phyloP scores from a whole-genome alignment of 192 early-diverging fungal species.

The Funneliformis mosseae region DNA sequence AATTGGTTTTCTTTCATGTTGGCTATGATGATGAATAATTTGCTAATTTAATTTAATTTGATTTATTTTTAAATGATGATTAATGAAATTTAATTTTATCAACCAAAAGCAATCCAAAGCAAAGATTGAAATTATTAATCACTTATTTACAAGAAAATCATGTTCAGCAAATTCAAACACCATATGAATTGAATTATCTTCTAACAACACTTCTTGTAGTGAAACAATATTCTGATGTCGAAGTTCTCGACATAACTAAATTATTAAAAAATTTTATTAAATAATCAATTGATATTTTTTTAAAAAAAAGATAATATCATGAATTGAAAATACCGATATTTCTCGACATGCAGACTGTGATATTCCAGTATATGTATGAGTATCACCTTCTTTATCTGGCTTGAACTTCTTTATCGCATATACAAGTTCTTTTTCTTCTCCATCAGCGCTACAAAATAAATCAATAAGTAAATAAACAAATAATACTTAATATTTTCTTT shows the following conservation, averaged over 20 bases:
- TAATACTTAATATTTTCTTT: too few species aligned
- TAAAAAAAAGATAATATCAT: not conserved
- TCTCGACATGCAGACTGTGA: conserved; percentile 94
- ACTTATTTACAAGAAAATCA: conserved; percentile 73
- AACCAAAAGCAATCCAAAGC: not conserved
- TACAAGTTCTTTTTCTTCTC: conserved; percentile 55
- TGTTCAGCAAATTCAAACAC: conserved; percentile 98
- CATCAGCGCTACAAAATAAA: not conserved
- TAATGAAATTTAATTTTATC: conserved; percentile 18
- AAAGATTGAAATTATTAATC: conserved; percentile 4
- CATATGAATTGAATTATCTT: conserved; percentile 95
- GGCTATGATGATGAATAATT: conserved; percentile 89
- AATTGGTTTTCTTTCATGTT: conserved; percentile 77
- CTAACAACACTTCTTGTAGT: conserved; percentile 85
- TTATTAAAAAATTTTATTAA: not conserved
- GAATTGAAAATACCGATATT: conserved; percentile 64
- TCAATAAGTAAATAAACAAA: conserved; percentile 1
- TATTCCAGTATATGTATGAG: conserved; percentile 70
- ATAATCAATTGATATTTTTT: not conserved
- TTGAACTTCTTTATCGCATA: conserved; percentile 98
- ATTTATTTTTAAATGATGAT: conserved; percentile 35
- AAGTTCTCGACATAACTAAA: conserved; percentile 83
- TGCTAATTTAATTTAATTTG: conserved; percentile 55
- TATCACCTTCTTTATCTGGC: conserved; percentile 91
- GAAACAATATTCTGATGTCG: conserved; percentile 86